Evolutionary conservation across 1,139 yeast species (phyloP).

Genomic region (Maudiozyma humilis): DNA sequence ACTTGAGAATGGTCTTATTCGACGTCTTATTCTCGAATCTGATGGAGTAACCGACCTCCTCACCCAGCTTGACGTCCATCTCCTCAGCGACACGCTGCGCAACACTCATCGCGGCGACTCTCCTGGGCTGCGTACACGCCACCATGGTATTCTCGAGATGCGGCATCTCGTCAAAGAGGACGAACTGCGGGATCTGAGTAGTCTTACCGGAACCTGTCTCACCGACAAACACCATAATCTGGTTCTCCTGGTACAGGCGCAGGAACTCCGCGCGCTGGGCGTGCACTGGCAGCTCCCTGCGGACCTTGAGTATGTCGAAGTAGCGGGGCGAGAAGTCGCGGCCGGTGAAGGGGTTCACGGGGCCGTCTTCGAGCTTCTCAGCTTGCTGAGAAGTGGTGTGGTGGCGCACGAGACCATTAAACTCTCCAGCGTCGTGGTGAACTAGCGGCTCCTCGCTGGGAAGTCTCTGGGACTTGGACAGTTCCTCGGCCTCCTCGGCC

Average conservation of each 20-base stretch:
- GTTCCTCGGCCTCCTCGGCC: conserved; percentile 50
- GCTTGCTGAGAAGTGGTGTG: conserved; percentile 72
- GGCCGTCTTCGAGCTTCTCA: conserved; percentile 51
- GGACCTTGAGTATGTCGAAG: conserved; percentile 62
- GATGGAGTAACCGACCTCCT: conserved; percentile 87
- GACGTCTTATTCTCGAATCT: conserved; percentile 89
- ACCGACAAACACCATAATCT: conserved; percentile 96
- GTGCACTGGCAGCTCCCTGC: conserved; percentile 90
- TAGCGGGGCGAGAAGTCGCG: conserved; percentile 52
- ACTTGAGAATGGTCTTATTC: conserved; percentile 73
- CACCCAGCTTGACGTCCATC: conserved; percentile 85
- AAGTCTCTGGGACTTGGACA: conserved; percentile 29
- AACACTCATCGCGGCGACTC: conserved; percentile 97
- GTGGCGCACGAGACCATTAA: conserved; percentile 48
- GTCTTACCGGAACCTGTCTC: conserved; percentile 98
- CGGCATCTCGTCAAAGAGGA: conserved; percentile 84
- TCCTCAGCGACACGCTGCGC: conserved; percentile 95
- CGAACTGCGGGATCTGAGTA: conserved; percentile 94
- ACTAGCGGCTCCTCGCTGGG: conserved; percentile 27
- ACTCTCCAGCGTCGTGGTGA: conserved; percentile 46
- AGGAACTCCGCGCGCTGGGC: conserved; percentile 86
- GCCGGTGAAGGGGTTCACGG: conserved; percentile 74
- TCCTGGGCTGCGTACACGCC: conserved; percentile 95
- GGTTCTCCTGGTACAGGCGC: conserved; percentile 72
- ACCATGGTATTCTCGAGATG: conserved; percentile 71